Percentiles rank a stretch among this genome's conserved stretches.
These are phyloP conservation scores for Canariomyces notabilis DNA, from an alignment of 2,329 filamentous ascomycete species.

Conservation along the genomic window DNA sequence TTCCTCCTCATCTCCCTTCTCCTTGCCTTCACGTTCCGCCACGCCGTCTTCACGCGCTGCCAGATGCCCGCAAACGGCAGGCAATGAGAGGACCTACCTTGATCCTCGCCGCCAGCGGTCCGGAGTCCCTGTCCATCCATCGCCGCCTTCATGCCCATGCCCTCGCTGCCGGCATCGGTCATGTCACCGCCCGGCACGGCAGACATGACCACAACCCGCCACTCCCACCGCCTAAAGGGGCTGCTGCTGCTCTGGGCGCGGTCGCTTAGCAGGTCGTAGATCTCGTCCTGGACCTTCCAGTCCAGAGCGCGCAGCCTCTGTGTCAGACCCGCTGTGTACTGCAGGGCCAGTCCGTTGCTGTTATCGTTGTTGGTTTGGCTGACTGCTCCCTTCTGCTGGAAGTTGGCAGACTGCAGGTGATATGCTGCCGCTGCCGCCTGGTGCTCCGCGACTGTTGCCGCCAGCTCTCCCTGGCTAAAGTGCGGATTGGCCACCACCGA, in stretches of 20 bases:
- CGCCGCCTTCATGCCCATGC: neutral
- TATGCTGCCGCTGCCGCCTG: slow-evolving; percentile 1
- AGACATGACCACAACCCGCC: slow-evolving; percentile 18
- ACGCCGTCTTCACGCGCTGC: neutral
- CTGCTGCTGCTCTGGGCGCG: slow-evolving; percentile 20
- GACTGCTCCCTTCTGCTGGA: too few species aligned
- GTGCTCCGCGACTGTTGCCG: neutral
- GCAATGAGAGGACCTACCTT: neutral
- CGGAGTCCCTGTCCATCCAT: neutral
- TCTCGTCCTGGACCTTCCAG: slow-evolving; percentile 24
- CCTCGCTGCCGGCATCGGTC: slow-evolving; percentile 12
- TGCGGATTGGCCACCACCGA: slow-evolving; percentile 20
- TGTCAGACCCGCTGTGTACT: slow-evolving; percentile 16
- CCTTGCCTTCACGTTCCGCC: neutral
- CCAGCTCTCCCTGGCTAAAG: slow-evolving; percentile 18
- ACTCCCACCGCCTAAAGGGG: slow-evolving; percentile 17
- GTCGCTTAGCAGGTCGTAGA: slow-evolving; percentile 21
- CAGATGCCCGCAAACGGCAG: neutral
- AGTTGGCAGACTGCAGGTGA: neutral
- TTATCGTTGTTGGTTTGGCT: too few species aligned
- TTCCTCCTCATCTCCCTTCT: neutral
- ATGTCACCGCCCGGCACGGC: slow-evolving; percentile 18
- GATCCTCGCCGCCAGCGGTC: neutral
- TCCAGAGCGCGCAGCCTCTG: slow-evolving; percentile 16
- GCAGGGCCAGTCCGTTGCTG: neutral